phyloP scores from a whole-genome alignment of 108 stramenopile species.

The Nitzschia palea region DNA sequence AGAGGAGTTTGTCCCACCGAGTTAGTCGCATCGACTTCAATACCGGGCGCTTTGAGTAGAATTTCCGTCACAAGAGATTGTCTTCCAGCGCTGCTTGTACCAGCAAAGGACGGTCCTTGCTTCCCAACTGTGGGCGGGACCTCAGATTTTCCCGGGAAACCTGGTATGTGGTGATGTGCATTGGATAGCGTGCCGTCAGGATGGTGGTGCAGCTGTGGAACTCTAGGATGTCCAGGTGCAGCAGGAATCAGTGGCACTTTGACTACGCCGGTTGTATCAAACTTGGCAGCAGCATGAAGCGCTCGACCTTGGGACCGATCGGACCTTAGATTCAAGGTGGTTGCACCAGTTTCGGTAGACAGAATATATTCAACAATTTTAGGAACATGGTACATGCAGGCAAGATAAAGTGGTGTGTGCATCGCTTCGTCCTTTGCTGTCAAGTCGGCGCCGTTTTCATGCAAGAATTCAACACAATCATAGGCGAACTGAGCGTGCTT shows the following conservation, averaged over 20 bases:
- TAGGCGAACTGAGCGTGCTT: constrained; percentile 71
- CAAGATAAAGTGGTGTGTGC: constrained; percentile 83
- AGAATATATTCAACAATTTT: constrained; percentile 63
- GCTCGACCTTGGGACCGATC: constrained; percentile 79
- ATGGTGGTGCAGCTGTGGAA: constrained; percentile 31
- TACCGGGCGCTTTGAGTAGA: constrained; percentile 57
- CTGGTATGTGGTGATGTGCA: constrained; percentile 39
- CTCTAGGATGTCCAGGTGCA: constrained; percentile 21
- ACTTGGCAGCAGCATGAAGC: constrained; percentile 87
- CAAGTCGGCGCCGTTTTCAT: constrained; percentile 70
- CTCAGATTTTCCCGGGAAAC: constrained; percentile 33
- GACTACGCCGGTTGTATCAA: constrained; percentile 42
- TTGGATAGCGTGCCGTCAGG: constrained; percentile 40
- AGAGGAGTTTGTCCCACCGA: constrained; percentile 79
- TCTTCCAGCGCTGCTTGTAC: background rate
- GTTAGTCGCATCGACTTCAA: constrained; percentile 81
- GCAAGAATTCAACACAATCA: constrained; percentile 62
- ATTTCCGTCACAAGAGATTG: constrained; percentile 50
- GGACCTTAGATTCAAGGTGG: constrained; percentile 68
- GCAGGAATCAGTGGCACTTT: constrained; percentile 20
- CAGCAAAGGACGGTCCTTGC: background rate
- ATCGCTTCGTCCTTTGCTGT: constrained; percentile 78
- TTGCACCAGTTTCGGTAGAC: constrained; percentile 46
- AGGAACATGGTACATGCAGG: constrained; percentile 70
- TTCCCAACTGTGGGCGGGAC: background rate